Evolutionary conservation across 306 rosid species (phyloP).

Genomic region (Prinsepia uniflora): DNA sequence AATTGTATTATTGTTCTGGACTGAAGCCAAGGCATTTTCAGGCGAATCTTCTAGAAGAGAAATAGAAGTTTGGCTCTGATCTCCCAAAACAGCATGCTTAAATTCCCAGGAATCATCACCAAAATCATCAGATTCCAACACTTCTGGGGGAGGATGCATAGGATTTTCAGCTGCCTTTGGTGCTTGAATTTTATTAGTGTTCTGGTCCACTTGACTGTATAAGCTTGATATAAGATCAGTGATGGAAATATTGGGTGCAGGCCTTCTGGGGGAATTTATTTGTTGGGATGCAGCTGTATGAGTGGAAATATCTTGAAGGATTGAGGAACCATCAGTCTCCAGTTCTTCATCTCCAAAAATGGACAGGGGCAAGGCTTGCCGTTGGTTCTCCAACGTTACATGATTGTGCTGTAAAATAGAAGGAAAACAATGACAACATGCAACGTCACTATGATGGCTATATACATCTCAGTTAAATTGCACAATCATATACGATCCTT

Average conservation of each 20-base stretch:
- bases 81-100: constrained; percentile 46
- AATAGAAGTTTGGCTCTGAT: constrained; percentile 33
- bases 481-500: not conserved
- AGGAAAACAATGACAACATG: not conserved
- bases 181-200: constrained; percentile 32
- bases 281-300: constrained; percentile 30
- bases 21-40: constrained; percentile 26
- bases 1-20: constrained; percentile 14
- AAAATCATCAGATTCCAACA: constrained; percentile 39
- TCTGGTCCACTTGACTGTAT: constrained; percentile 63
- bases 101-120: constrained; percentile 62
- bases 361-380: constrained; percentile 69
- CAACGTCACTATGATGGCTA: not conserved
- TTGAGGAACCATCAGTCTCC: constrained; percentile 40
- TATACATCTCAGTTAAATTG: not conserved
- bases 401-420: constrained; percentile 43
- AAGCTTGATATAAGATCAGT: constrained; percentile 73
- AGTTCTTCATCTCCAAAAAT: constrained; percentile 66
- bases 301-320: constrained; percentile 41
- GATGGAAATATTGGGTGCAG: constrained; percentile 49
- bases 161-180: constrained; percentile 46
- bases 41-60: constrained; percentile 34
- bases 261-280: constrained; percentile 30
- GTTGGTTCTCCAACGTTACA: constrained; percentile 32
- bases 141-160: constrained; percentile 22